phyloP scores from a whole-genome alignment of 169 alveolate species.

The Babesia ovata region DNA sequence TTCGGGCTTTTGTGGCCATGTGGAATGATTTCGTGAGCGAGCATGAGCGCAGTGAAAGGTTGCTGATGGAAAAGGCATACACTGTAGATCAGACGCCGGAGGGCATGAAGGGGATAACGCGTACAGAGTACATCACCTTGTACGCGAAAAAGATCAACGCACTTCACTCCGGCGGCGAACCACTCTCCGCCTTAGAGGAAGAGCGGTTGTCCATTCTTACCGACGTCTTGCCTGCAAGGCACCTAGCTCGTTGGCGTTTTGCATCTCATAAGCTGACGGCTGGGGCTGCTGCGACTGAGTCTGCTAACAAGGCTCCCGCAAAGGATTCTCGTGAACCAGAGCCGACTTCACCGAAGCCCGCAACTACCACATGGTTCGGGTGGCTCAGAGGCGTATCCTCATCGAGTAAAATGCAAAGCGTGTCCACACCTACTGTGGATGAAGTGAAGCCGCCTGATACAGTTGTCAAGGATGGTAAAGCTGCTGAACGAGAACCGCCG shows the following conservation, averaged over 20 bases:
- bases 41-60: slow-evolving; percentile 69
- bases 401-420: background rate
- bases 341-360: slow-evolving; percentile 33
- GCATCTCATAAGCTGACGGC: slow-evolving; percentile 69
- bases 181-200: slow-evolving; percentile 52
- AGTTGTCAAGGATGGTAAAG: background rate
- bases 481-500: background rate
- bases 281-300: slow-evolving; percentile 52
- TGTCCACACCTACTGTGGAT: too few relatives aligned
- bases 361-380: slow-evolving; percentile 67
- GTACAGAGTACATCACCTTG: slow-evolving; percentile 76
- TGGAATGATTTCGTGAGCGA: slow-evolving; percentile 74
- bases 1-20: slow-evolving; percentile 72
- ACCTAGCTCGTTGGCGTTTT: slow-evolving; percentile 83
- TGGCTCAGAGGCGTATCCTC: slow-evolving; percentile 49
- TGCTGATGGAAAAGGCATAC: slow-evolving; percentile 74
- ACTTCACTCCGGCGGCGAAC: slow-evolving; percentile 48
- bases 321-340: background rate
- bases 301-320: slow-evolving; percentile 2
- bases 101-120: slow-evolving; percentile 75
- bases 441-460: background rate
- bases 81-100: slow-evolving; percentile 79
- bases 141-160: slow-evolving; percentile 72
- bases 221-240: slow-evolving; percentile 83
- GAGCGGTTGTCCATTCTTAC: slow-evolving; percentile 73